Conservation (phyloP, 345 rosid genomes). For the Erodium maritimum region DNA sequence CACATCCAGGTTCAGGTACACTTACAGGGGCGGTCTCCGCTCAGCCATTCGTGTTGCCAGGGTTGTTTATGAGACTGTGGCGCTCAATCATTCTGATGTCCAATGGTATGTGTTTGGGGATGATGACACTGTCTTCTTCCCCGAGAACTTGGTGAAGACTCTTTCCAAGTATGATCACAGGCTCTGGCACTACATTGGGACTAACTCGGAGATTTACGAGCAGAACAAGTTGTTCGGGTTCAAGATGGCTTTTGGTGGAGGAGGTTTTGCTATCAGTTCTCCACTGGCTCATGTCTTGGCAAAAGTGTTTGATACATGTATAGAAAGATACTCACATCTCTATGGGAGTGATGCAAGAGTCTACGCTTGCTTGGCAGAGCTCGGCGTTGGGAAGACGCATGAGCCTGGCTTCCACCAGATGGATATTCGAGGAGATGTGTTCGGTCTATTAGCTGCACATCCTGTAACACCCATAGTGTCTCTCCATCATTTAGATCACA, state of each 20-base stretch:
- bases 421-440: slow-evolving; percentile 61
- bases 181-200: slow-evolving; percentile 70
- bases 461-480: slow-evolving; percentile 66
- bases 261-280: slow-evolving; percentile 65
- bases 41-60: slow-evolving; percentile 71
- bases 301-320: slow-evolving; percentile 58
- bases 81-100: slow-evolving; percentile 37
- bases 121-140: slow-evolving; percentile 64
- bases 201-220: slow-evolving; percentile 51
- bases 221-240: slow-evolving; percentile 49
- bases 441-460: slow-evolving; percentile 64
- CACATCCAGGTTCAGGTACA: slow-evolving; percentile 59
- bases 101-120: slow-evolving; percentile 84
- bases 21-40: slow-evolving; percentile 39
- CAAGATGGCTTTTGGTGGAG: slow-evolving; percentile 70
- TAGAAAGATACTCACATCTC: slow-evolving; percentile 66
- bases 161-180: slow-evolving; percentile 70
- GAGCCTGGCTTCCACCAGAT: slow-evolving; percentile 91
- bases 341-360: slow-evolving; percentile 72
- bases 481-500: slow-evolving; percentile 51
- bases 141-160: slow-evolving; percentile 53
- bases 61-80: slow-evolving; percentile 50
- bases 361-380: slow-evolving; percentile 67
- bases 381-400: slow-evolving; percentile 55
- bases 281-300: slow-evolving; percentile 63